These are phyloP conservation scores for Colletotrichum karsti DNA, from an alignment of 2,329 filamentous ascomycete species.

Conservation along the genomic window DNA sequence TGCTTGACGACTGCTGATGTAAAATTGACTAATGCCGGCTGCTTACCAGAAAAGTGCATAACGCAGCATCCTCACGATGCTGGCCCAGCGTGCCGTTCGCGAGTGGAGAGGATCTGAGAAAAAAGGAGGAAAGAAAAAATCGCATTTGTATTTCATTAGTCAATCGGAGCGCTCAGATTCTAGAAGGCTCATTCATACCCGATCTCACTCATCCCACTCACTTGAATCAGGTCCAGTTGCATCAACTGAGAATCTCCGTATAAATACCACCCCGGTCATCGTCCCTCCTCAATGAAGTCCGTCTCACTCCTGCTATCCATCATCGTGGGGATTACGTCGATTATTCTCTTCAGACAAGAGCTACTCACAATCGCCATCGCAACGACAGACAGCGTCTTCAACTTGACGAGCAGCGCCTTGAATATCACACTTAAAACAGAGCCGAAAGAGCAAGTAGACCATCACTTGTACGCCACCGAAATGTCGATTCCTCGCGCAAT, in stretches of 20 bases:
- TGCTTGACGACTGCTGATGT: constrained; percentile 35
- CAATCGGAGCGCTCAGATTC: background rate
- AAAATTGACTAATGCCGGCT: constrained; percentile 36
- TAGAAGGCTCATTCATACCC: background rate
- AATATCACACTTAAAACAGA: background rate
- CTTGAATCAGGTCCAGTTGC: no score
- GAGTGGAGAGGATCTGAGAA: constrained; percentile 1
- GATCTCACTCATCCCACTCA: no score
- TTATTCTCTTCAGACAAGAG: constrained; percentile 36
- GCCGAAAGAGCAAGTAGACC: constrained; percentile 10
- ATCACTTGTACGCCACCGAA: constrained; percentile 48
- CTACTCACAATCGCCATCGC: constrained; percentile 32
- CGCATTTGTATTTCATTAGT: background rate
- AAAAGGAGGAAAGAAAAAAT: background rate
- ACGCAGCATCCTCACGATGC: background rate
- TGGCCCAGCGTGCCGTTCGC: background rate
- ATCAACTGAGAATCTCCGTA: background rate
- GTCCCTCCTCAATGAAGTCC: constrained; percentile 37
- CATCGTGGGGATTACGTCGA: constrained; percentile 39
- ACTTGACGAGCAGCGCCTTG: background rate
- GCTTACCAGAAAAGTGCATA: constrained; percentile 25
- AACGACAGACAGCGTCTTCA: constrained; percentile 23
- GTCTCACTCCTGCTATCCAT: constrained; percentile 38
- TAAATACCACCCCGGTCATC: background rate
- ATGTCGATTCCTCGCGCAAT: constrained; percentile 80